A percentile compares a stretch with the other conserved stretches of the same genome.
phyloP scores from a whole-genome alignment of 805 yeast species.

The Maudiozyma bulderi region DNA sequence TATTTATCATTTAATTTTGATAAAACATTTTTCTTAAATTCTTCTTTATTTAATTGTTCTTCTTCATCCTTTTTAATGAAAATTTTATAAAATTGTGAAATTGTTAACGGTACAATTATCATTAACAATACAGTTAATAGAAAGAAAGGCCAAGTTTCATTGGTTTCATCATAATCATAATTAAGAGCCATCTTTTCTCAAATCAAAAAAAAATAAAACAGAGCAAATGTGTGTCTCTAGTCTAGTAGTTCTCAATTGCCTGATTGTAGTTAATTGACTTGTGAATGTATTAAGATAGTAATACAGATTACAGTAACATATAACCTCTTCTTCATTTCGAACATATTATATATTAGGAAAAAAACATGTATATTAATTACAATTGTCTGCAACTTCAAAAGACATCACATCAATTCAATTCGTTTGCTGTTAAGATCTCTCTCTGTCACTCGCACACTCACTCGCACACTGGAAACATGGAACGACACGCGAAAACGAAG shows the following conservation, averaged over 20 bases:
- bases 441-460: neutral
- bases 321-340: too few species aligned
- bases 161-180: slow-evolving; percentile 66
- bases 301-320: too few species aligned
- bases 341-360: too few species aligned
- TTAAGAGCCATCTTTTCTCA: slow-evolving; percentile 21
- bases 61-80: slow-evolving; percentile 14
- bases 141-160: slow-evolving; percentile 92
- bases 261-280: too few species aligned
- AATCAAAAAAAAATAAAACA: neutral
- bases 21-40: slow-evolving; percentile 6
- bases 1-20: slow-evolving; percentile 15
- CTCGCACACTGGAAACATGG: too few species aligned
- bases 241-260: neutral
- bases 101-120: slow-evolving; percentile 57
- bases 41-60: neutral
- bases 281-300: too few species aligned
- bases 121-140: slow-evolving; percentile 62
- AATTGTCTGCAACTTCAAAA: too few species aligned
- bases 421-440: neutral
- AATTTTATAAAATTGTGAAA: slow-evolving; percentile 22
- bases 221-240: neutral
- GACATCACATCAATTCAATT: neutral
- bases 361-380: neutral
- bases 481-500: too few species aligned